Evolutionary conservation across 2,329 filamentous ascomycete genomes (phyloP).

Genomic region (Fusarium goolgardi): DNA sequence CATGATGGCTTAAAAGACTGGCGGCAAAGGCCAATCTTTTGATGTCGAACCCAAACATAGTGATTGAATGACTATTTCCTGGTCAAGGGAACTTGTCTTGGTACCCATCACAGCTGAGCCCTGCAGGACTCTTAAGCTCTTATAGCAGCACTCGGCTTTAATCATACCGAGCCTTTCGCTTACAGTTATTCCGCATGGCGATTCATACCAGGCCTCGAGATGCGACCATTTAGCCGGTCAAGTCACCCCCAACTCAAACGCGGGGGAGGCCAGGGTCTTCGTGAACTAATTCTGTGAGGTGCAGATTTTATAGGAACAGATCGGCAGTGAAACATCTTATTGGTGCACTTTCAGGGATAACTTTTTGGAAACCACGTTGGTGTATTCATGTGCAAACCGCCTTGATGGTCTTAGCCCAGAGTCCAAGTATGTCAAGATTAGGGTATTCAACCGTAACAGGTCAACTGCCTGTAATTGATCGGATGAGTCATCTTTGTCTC

Average conservation of each 20-base stretch:
- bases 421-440: too few species aligned
- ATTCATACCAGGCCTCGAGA: neutral
- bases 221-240: constrained; percentile 19
- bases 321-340: neutral
- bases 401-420: too few species aligned
- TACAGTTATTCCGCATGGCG: neutral
- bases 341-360: neutral
- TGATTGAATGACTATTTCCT: neutral
- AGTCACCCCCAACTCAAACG: neutral
- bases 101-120: too few species aligned
- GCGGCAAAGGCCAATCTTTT: constrained; percentile 9
- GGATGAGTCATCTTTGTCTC: too few species aligned
- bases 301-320: neutral
- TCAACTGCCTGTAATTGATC: too few species aligned
- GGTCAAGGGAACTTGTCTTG: neutral
- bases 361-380: neutral
- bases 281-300: neutral
- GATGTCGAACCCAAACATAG: constrained; percentile 1
- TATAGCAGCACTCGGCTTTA: neutral
- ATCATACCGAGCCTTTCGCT: constrained; percentile 16
- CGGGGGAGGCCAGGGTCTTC: constrained; percentile 22
- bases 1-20: neutral
- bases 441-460: too few species aligned
- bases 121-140: neutral
- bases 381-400: neutral